Evolutionary conservation across 345 rosid genomes (phyloP), one percentile per base, ranked within the genome.

Genomic region (Hibiscus tridactylites): DNA sequence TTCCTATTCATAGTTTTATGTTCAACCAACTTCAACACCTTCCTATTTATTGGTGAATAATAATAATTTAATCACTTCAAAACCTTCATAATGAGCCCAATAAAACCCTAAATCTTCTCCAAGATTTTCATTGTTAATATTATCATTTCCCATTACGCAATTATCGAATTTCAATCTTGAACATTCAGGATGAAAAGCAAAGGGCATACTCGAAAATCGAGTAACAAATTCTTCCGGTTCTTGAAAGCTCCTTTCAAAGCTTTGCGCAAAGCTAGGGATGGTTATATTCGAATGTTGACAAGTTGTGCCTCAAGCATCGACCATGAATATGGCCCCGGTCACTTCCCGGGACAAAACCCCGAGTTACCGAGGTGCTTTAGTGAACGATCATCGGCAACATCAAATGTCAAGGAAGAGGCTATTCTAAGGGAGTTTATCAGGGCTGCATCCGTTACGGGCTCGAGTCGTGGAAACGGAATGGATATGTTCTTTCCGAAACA

Each of bases 291-390:
- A 9, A 80, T 87, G 82, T 39, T 89, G 65, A 74, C 77, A 9
- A 62, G 78, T 7, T 82, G 77, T 74, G 78, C 89, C 5, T 53
- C 71, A 15, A 58, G 78, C 6, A 72, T 52, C 15, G 63, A 77
- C 21, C 66, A 75, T 5, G 73, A 78, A 39, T n/a, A 70, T 9
- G 4, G 35, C 33, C 9, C 59, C 17, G 63, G 15, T 1, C 33
- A 33, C 9, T 57, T 15, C 9, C 11, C 42, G 9, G 76, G 62
- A 39, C 53, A 35, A 8, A 53, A 26, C 24, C 9, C 35, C 16
- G 49, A 79, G 28, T 68, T 85, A 59, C 91, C 86, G 0, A 78
- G 81, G 80, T 87, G 90, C 71, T 81, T 80, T 47, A 84, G 88
- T 65, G 73, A 66, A 12, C 67, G 68, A 49, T 74, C 85, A 0